Percentiles rank a stretch among this genome's conserved stretches.
phyloP scores from a whole-genome alignment of 139 green algal genomes.

The Coelastrella sp. region DNA sequence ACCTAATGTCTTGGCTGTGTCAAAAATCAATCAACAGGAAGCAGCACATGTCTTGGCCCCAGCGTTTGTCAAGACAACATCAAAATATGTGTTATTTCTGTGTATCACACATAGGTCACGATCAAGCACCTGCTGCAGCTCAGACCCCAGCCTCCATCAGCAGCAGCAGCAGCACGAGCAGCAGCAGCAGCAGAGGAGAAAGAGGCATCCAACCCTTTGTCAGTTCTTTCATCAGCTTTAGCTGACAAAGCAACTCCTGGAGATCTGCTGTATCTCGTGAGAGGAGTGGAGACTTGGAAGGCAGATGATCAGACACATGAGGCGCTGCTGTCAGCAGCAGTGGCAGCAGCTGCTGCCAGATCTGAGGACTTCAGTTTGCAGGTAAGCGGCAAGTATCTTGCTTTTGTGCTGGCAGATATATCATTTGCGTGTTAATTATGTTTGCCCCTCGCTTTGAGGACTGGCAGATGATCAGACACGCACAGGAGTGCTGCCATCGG shows the following conservation, averaged over 20 bases:
- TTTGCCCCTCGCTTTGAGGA: too few species aligned
- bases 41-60: too few species aligned
- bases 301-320: background rate
- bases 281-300: background rate
- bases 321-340: slow-evolving; percentile 13
- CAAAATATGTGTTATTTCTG: background rate
- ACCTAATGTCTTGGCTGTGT: too few species aligned
- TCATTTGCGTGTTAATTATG: background rate
- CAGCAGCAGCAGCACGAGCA: background rate
- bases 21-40: too few species aligned
- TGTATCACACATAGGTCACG: background rate
- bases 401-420: background rate
- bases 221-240: background rate
- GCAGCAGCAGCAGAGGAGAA: background rate
- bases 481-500: too few species aligned
- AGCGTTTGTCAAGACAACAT: too few species aligned
- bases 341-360: background rate
- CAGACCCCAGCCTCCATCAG: background rate
- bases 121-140: background rate
- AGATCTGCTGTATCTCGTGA: slow-evolving; percentile 34
- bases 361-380: background rate
- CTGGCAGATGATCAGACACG: too few species aligned
- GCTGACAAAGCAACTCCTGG: background rate
- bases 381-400: background rate
- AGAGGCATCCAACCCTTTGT: too few species aligned